Base-by-base conservation (phyloP, 2,329 filamentous ascomycete genomes). In the Fusarium piperis region DNA sequence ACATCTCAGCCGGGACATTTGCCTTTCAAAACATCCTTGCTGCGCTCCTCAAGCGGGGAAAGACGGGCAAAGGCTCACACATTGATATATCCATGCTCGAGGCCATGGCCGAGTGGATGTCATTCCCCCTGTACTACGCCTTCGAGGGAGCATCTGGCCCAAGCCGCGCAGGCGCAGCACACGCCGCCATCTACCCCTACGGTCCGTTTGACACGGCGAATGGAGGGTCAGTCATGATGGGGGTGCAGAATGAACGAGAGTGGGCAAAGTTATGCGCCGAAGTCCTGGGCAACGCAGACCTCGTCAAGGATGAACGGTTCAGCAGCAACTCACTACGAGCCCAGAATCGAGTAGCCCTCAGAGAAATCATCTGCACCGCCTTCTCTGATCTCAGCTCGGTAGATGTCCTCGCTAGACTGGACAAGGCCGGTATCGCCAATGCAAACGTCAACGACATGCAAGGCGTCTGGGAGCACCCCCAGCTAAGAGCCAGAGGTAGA, bases 51-150 rank as follows among this genome's bases (percentile, higher is more conserved):
- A 83, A 86, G 70, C 83, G 87, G 1, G 79, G 76, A 1, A 86
- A 84, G 68, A 86, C 85, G 0, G 85, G 85, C 0, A 78, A 78
- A 32, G 87, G 87, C 0, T 84, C 82, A 33, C 80, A 82, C 18
- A 81, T 89, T 20, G 87, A 89, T 46, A 85, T 89, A 16, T 87
- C 85, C 2, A 89, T 89, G 87, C 79, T 89, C 9, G 87, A 89
- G 73, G 83, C 84, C 53, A 87, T 89, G 86, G 81, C 84, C 0
- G 87, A 89, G 72, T 89, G 88, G 87, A 89, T 89, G 87, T 79
- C 79, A 0, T 89, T 88, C 53, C 87, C 86, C 0, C 75, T 88
- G 71, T 87, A 89, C 71, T 89, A 89, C 65, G 79, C 86, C 0
- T 86, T 82, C 66, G 77, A 86, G 3, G 83, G 81, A 3, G 83